Evolutionary conservation across 1,284 basidiomycete genomes (phyloP).

Genomic region (Irpex sp.): DNA sequence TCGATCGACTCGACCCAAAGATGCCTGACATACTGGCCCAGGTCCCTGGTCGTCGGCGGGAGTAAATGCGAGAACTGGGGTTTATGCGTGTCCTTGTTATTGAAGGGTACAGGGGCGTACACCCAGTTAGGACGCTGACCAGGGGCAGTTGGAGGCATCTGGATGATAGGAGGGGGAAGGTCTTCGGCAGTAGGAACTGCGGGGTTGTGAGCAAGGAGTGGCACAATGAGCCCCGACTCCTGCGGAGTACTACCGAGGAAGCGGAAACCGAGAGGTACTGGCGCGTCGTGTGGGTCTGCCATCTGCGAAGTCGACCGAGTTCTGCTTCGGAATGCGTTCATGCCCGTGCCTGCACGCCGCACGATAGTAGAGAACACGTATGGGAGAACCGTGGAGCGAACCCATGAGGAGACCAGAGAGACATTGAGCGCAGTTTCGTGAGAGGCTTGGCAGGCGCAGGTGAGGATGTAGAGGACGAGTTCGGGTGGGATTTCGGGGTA

Average conservation of each 20-base stretch:
- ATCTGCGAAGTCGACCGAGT: no score
- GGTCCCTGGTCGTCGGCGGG: conserved; percentile 9
- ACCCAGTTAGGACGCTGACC: not conserved
- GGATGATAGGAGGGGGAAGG: no score
- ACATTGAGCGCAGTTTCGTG: conserved; percentile 17
- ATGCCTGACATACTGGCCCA: conserved; percentile 20
- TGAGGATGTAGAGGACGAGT: conserved; percentile 23
- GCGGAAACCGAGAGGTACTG: no score
- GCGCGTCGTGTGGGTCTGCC: no score
- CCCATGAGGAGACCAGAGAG: conserved; percentile 24
- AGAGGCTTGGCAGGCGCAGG: conserved; percentile 16
- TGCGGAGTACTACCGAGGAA: conserved; percentile 1
- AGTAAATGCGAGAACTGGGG: conserved; percentile 1
- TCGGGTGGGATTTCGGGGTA: conserved; percentile 21
- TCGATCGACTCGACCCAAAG: conserved; percentile 25
- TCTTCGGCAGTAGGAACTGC: no score
- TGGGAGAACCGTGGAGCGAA: conserved; percentile 19
- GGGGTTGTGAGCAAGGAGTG: no score
- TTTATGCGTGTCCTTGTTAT: no score
- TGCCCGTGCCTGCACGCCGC: conserved; percentile 3
- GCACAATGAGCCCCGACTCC: conserved; percentile 7
- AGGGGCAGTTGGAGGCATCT: not conserved
- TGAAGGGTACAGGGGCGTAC: no score
- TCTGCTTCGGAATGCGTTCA: not conserved
- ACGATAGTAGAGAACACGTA: conserved; percentile 23